These are phyloP conservation scores for Sphagnurus paluster DNA, from an alignment of 1,284 basidiomycete genomes.

Conservation along the genomic window DNA sequence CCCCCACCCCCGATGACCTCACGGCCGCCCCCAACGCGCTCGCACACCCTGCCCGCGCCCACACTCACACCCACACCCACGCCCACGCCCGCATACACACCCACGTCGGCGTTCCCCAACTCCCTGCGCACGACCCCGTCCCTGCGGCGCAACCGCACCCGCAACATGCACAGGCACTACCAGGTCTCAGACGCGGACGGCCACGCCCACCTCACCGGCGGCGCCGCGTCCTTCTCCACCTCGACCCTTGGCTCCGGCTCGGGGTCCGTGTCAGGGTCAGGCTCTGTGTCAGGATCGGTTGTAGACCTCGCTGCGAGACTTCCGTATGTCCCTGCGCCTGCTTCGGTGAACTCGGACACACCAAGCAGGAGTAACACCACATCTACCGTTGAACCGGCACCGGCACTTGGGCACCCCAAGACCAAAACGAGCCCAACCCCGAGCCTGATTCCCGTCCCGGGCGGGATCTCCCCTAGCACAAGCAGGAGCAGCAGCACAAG, in stretches of 20 bases:
- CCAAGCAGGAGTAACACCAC: conserved; percentile 8
- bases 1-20: no score
- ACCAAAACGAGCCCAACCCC: conserved; percentile 10
- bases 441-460: conserved; percentile 11
- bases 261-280: no score
- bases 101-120: not conserved
- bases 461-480: conserved; percentile 11
- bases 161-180: conserved; percentile 21
- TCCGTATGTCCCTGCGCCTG: not conserved
- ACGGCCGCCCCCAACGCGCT: conserved; percentile 3
- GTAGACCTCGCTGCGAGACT: not conserved
- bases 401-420: no score
- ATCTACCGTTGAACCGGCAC: no score
- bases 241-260: no score
- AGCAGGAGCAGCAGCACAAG: no score
- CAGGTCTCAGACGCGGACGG: conserved; percentile 14
- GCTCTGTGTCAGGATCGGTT: no score
- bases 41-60: not conserved
- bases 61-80: not conserved
- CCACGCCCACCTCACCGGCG: not conserved
- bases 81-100: not conserved
- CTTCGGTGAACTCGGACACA: no score
- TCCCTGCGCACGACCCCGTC: no score
- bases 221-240: conserved; percentile 7
- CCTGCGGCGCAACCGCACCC: conserved; percentile 8